A percentile compares a stretch with the other conserved stretches of the same genome.
These are phyloP conservation scores for Cytospora leucostoma DNA, from an alignment of 2,329 filamentous ascomycete species.

Conservation along the genomic window DNA sequence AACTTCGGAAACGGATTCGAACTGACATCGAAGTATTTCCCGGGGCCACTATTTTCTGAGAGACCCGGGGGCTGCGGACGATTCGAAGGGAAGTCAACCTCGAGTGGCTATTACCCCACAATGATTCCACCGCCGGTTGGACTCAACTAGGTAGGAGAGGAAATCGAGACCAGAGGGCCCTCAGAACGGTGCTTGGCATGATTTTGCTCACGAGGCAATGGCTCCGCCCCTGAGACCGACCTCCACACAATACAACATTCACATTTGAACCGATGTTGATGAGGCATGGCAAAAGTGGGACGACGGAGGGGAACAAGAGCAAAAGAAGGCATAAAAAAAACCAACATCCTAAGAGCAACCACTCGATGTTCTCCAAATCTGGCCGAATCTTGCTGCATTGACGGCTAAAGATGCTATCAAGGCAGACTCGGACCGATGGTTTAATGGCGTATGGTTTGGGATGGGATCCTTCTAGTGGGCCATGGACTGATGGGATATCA, in stretches of 20 bases:
- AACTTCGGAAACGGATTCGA: conserved; percentile 37
- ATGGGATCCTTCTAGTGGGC: conserved; percentile 16
- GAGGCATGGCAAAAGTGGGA: neutral
- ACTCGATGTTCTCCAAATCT: neutral
- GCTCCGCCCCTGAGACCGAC: neutral
- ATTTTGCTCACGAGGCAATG: neutral
- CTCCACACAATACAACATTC: neutral
- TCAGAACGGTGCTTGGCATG: neutral
- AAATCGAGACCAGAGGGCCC: neutral
- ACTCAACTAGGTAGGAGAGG: conserved; percentile 38
- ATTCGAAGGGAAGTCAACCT: conserved; percentile 56
- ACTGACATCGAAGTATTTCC: conserved; percentile 45
- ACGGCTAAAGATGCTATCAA: conserved; percentile 5
- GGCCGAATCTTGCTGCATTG: neutral
- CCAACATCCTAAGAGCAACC: neutral
- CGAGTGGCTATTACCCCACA: conserved; percentile 56
- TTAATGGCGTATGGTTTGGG: conserved; percentile 27
- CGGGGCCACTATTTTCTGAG: conserved; percentile 42
- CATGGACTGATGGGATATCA: conserved; percentile 22
- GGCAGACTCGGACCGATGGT: conserved; percentile 20
- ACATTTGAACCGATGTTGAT: neutral
- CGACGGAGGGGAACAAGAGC: neutral
- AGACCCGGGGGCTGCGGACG: conserved; percentile 45
- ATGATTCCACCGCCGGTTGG: conserved; percentile 45
- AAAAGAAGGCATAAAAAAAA: neutral